Evolutionary conservation across 2,329 filamentous ascomycete species (phyloP).

Genomic region (Byssoonygena ceratinophila): DNA sequence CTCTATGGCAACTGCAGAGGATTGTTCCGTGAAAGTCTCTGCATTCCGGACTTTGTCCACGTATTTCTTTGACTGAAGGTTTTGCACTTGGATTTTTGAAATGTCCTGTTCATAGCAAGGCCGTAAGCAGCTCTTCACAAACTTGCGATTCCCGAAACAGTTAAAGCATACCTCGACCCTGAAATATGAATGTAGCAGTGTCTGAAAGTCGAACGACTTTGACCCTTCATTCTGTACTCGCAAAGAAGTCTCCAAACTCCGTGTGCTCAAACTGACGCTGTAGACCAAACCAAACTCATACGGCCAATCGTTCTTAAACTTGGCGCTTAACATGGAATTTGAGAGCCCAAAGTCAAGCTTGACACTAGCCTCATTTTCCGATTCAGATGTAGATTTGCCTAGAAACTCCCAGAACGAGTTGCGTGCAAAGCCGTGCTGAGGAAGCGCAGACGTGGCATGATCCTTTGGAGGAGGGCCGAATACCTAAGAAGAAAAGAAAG

Average conservation of each 20-base stretch:
- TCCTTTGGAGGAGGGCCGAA: slow-evolving; percentile 75
- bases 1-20: slow-evolving; percentile 56
- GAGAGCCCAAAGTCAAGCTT: slow-evolving; percentile 95
- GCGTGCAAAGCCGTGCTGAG: slow-evolving; percentile 51
- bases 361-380: slow-evolving; percentile 54
- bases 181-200: slow-evolving; percentile 85
- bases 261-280: slow-evolving; percentile 71
- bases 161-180: slow-evolving; percentile 57
- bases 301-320: slow-evolving; percentile 64
- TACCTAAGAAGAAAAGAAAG: slow-evolving; percentile 46
- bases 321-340: slow-evolving; percentile 56
- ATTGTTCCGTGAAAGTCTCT: slow-evolving; percentile 53
- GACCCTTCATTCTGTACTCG: slow-evolving; percentile 81
- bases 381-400: slow-evolving; percentile 69
- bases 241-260: slow-evolving; percentile 66
- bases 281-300: slow-evolving; percentile 85
- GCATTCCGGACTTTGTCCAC: slow-evolving; percentile 69
- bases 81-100: slow-evolving; percentile 57
- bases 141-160: not conserved
- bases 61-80: slow-evolving; percentile 67
- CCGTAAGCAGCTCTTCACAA: not conserved
- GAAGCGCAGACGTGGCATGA: slow-evolving; percentile 64
- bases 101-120: slow-evolving; percentile 56
- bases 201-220: slow-evolving; percentile 78
- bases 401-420: slow-evolving; percentile 73